Evolutionary conservation across 164 flowering plant species (phyloP), one percentile per base, ranked within the genome.

Genomic region (Umbellularia californica): DNA sequence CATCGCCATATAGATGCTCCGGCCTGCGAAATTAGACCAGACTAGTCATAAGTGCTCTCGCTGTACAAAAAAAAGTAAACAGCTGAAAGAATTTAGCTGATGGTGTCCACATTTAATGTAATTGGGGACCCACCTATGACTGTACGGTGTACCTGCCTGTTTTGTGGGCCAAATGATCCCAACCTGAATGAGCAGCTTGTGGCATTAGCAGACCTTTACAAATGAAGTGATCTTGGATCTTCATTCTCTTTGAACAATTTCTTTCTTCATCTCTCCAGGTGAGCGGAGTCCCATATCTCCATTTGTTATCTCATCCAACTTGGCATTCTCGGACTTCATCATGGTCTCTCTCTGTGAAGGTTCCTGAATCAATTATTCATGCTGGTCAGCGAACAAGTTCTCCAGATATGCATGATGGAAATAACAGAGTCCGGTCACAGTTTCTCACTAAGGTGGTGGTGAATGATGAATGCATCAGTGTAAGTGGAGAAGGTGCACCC

Each of bases 241-340:
- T 66, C 35, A 27, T 27, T 63, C 66, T 63, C 66, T 23, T 63
- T 66, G 12, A 5, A 27, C 66, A 12, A 23, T 25, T 30, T 66
- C 19, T 66, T 28, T 28, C 5, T 30, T 66, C 27, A 28, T 66
- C 2, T 33, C 41, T 66, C 70, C 79, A 91, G 97, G 93, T 87
- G 55, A 69, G 70, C 41, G 75, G 83, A 76, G 90, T 90, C 20
- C 90, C 95, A 2, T 91, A 89, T 84, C 87, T 93, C 35, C 93
- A 86, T 72, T 81, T 93, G 83, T 72, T 85, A 72, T 87, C 97
- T 58, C 90, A 91, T 81, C 93, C 98, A 12, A 92, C 97, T 24
- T 93, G 99, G 99, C 87, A 90, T 83, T 90, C 99, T 78, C 90
- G 98, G 50, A 89, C 84, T 55, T 93, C 99, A 72, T 87, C 97